Evolutionary conservation across 2,329 filamentous ascomycete genomes (phyloP).

Genomic region (Cercospora sp.): DNA sequence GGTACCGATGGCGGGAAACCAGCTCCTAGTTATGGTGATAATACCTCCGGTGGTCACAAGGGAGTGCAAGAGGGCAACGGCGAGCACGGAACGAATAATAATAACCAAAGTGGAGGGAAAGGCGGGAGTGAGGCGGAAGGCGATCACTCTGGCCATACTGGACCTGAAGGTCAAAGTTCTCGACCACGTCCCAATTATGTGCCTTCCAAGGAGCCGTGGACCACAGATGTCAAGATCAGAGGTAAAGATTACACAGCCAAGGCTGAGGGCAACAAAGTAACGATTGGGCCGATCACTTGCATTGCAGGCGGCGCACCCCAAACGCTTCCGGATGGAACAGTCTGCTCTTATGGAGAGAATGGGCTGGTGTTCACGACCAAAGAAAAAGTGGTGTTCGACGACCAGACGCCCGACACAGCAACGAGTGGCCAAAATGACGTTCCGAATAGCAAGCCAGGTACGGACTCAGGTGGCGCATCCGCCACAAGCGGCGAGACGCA

Average conservation of each 20-base stretch:
- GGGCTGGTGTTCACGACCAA: constrained; percentile 23
- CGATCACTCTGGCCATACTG: not conserved
- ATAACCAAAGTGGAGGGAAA: not conserved
- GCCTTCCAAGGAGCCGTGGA: constrained; percentile 24
- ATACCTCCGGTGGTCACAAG: not conserved
- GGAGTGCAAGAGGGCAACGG: not conserved
- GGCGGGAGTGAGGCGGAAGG: not conserved
- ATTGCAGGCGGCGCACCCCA: constrained; percentile 21
- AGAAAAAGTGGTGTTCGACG: constrained; percentile 14
- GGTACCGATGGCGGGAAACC: not conserved
- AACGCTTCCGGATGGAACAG: constrained; percentile 23
- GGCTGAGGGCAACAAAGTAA: constrained; percentile 16
- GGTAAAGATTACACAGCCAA: constrained; percentile 23
- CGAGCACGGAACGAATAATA: not conserved
- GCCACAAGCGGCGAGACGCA: not conserved
- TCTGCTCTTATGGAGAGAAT: constrained; percentile 21
- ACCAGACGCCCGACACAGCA: not conserved
- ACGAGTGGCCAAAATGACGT: not conserved
- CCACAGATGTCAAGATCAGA: constrained; percentile 18
- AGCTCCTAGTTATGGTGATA: not conserved
- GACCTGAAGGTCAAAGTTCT: not conserved
- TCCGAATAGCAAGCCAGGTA: not conserved
- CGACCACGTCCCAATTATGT: constrained; percentile 9
- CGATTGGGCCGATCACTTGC: constrained; percentile 26
- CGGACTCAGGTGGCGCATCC: not conserved